phyloP scores from a whole-genome alignment of 805 yeast genomes.

The Osmozyma mogii region DNA sequence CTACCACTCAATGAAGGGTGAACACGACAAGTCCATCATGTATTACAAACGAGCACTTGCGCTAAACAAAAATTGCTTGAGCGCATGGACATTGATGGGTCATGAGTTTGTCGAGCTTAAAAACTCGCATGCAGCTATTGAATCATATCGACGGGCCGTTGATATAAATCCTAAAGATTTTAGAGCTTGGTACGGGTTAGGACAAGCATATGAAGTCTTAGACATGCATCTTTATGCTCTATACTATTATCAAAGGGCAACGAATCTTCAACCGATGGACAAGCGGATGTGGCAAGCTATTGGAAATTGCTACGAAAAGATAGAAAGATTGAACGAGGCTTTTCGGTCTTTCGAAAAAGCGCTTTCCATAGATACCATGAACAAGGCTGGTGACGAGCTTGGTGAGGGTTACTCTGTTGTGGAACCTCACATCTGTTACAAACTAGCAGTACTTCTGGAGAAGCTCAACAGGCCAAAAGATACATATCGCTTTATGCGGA shows the following conservation, averaged over 20 bases:
- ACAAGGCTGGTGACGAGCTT: constrained; percentile 11
- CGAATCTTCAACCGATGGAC: constrained; percentile 81
- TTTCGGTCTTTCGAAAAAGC: constrained; percentile 80
- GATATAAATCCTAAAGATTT: constrained; percentile 85
- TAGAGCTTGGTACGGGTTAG: constrained; percentile 97
- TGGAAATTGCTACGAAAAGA: constrained; percentile 80
- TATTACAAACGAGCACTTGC: constrained; percentile 86
- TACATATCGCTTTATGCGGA: constrained; percentile 56
- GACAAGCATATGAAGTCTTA: constrained; percentile 94
- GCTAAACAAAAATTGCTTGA: constrained; percentile 67
- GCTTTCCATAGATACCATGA: constrained; percentile 39
- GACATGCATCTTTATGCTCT: constrained; percentile 92
- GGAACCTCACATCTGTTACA: constrained; percentile 48
- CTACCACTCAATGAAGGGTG: constrained; percentile 83
- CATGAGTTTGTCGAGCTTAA: constrained; percentile 96
- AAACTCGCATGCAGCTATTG: constrained; percentile 96
- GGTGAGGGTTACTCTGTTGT: constrained; percentile 18
- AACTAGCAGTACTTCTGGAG: constrained; percentile 63
- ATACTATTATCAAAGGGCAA: constrained; percentile 87
- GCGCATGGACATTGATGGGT: constrained; percentile 98
- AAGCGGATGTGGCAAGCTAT: constrained; percentile 95
- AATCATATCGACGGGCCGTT: constrained; percentile 87
- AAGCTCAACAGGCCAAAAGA: constrained; percentile 42
- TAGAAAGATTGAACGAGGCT: constrained; percentile 63
- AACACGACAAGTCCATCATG: constrained; percentile 91